phyloP scores from a whole-genome alignment of 2,329 filamentous ascomycete genomes.

The Emmonsiellopsis sp. region DNA sequence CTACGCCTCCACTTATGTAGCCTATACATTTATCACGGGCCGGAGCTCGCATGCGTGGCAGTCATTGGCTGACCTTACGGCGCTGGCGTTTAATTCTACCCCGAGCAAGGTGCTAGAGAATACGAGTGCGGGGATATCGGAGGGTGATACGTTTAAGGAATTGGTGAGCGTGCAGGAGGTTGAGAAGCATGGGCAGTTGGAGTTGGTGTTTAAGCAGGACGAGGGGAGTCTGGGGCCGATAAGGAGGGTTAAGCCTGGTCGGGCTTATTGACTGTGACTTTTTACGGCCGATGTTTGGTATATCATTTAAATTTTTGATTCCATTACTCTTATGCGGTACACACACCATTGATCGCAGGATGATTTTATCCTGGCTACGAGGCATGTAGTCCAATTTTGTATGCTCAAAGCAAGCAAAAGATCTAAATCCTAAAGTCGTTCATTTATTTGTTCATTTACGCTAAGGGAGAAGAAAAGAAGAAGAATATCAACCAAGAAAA shows the following conservation, averaged over 20 bases:
- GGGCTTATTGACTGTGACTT: neutral
- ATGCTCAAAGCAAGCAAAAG: neutral
- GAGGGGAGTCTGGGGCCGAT: neutral
- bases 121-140: slow-evolving; percentile 2
- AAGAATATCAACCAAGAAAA: neutral
- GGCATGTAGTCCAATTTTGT: too few relatives aligned
- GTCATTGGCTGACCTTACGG: slow-evolving; percentile 2
- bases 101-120: slow-evolving; percentile 5
- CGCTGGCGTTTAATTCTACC: slow-evolving; percentile 8
- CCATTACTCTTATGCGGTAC: too few relatives aligned
- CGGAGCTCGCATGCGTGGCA: slow-evolving; percentile 4
- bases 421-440: neutral
- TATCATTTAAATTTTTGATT: too few relatives aligned
- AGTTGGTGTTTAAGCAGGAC: slow-evolving; percentile 7
- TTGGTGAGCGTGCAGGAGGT: slow-evolving; percentile 6
- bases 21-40: slow-evolving; percentile 1
- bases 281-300: too few relatives aligned
- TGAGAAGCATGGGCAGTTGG: slow-evolving; percentile 3
- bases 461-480: neutral
- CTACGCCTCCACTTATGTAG: slow-evolving; percentile 1
- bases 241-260: neutral
- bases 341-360: too few relatives aligned
- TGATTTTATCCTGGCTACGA: too few relatives aligned
- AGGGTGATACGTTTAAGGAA: slow-evolving; percentile 5
- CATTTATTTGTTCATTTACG: neutral